A percentile compares a stretch with the other conserved stretches of the same genome.
Conservation (phyloP, 495 filamentous ascomycete species). For the Penicillium odoratum region DNA sequence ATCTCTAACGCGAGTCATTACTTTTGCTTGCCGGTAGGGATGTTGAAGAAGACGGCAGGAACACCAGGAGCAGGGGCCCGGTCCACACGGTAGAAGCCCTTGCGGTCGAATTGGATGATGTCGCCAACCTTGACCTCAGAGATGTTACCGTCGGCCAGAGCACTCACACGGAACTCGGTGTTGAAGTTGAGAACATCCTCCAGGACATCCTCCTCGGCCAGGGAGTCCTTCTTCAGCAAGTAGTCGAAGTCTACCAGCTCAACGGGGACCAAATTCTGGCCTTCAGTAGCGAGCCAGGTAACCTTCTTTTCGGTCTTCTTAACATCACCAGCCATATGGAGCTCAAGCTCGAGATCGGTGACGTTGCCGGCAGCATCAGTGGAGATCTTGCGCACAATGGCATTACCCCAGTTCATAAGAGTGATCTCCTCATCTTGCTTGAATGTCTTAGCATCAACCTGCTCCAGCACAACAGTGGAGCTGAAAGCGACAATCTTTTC, state of each 20-base stretch:
- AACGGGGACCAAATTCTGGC: conserved; percentile 73
- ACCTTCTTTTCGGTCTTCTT: conserved; percentile 95
- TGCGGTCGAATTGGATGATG: conserved; percentile 92
- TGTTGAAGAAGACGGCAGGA: conserved; percentile 74
- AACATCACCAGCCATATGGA: conserved; percentile 85
- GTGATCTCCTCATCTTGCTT: conserved; percentile 88
- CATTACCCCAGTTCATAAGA: conserved; percentile 95
- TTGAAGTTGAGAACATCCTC: conserved; percentile 76
- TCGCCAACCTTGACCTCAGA: conserved; percentile 73
- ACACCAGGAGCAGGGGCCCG: conserved; percentile 54
- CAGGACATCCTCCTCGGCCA: conserved; percentile 76
- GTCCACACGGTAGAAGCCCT: conserved; percentile 86
- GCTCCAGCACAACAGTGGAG: conserved; percentile 72
- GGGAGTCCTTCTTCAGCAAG: conserved; percentile 87
- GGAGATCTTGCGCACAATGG: conserved; percentile 73
- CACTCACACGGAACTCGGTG: conserved; percentile 74
- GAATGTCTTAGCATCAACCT: conserved; percentile 80
- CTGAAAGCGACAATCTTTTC: conserved; percentile 81
- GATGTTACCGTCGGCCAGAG: conserved; percentile 78
- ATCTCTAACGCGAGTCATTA: neutral
- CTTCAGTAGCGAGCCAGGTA: conserved; percentile 75
- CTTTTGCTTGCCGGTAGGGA: conserved; percentile 66
- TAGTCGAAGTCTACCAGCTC: conserved; percentile 91
- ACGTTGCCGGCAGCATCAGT: conserved; percentile 58
- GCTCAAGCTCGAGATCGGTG: conserved; percentile 68